Evolutionary conservation across 1,139 yeast genomes (phyloP), one percentile per base, ranked within the genome.

Genomic region (Diutina ranongensis): DNA sequence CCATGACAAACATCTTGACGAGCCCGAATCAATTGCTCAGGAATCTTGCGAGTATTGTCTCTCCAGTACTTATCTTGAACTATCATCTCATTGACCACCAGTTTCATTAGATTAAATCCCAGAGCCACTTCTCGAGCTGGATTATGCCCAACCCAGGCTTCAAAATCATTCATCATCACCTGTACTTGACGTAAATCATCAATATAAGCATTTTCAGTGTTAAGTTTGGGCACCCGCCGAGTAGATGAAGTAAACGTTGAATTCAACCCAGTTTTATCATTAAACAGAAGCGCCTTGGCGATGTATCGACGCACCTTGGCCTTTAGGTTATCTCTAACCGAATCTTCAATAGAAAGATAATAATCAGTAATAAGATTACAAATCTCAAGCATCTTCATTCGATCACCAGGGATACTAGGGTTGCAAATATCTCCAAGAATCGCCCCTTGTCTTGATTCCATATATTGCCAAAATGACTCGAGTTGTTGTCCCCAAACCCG

Each of bases 321-420:
- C 20, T 25, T 22, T 19, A 38, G 31, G 13, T 15, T 10, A 38
- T 38, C 32, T 15, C 42, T 19, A 12, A 36, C n/a, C 3, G 20
- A 8, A 7, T n/a, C 32, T 5, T 15, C 7, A 4, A 9, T n/a
- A 7, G 21, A 19, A 13, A 10, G 3, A 16, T 38, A 25, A 3
- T 22, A 25, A 16, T 38, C 32, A 12, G 42, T 38, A 9, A 38
- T 22, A 3, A 13, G 20, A 15, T 38, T 38, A 18, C 42, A 38
- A n/a, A 38, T 8, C 5, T 38, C 42, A 7, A 38, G 31, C 42
- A 38, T 38, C n/a, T 38, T 25, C 15, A 38, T 38, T 15, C 42
- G 28, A 10, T 38, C 42, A 10, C 18, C 19, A 15, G 25, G 19
- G 20, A 38, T 18, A 10, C 3, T 13, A 18, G 8, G 31, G n/a